Conservation (phyloP, 2,329 filamentous ascomycete genomes). For the Gnomoniopsis sp. region DNA sequence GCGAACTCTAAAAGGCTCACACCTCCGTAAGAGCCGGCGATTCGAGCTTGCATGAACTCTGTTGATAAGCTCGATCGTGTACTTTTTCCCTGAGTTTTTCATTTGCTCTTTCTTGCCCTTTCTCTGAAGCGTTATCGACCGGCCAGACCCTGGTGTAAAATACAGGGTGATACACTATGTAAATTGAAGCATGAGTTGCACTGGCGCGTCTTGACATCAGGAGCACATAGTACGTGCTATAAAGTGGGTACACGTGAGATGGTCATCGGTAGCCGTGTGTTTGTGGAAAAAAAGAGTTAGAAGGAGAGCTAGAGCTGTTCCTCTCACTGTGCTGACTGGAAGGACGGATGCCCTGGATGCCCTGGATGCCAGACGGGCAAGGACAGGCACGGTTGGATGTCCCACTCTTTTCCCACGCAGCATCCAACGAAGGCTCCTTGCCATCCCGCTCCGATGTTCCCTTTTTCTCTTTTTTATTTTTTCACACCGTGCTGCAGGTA, state of each 20-base stretch:
- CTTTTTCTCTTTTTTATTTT: neutral
- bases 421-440: too few species aligned
- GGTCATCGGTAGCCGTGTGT: neutral
- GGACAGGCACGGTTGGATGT: too few species aligned
- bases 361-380: too few species aligned
- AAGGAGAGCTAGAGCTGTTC: too few species aligned
- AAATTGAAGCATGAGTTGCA: neutral
- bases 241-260: neutral
- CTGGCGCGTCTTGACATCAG: neutral
- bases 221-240: neutral
- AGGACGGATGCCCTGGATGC: too few species aligned
- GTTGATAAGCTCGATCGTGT: neutral
- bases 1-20: too few species aligned
- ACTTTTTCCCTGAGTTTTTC: neutral
- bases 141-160: neutral
- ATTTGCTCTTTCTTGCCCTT: neutral
- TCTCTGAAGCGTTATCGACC: too few species aligned
- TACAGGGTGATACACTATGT: neutral
- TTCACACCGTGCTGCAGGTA: too few species aligned
- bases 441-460: too few species aligned
- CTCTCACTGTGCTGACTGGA: too few species aligned
- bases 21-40: neutral
- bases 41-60: conserved; percentile 11
- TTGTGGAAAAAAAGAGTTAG: neutral
- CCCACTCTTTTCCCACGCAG: too few species aligned